Evolutionary conservation across 2,329 filamentous ascomycete species (phyloP).

Genomic region (Colletotrichum sp.): DNA sequence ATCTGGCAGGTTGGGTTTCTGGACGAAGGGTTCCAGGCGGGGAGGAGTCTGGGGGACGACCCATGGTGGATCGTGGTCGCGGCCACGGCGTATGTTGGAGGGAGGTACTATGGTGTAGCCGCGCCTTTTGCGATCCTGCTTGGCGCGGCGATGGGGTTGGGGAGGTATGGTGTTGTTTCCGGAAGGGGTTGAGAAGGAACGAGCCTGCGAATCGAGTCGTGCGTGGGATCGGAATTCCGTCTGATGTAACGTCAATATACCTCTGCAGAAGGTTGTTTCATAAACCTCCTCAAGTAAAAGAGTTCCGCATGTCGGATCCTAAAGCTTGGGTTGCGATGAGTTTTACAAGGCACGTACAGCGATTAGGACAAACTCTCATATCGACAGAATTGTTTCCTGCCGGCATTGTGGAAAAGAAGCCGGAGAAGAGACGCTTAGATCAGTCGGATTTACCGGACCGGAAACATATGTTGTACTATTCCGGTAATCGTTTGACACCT

Average conservation of each 20-base stretch:
- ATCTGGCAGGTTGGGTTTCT: conserved; percentile 62
- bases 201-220: neutral
- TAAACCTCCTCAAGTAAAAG: neutral
- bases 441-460: neutral
- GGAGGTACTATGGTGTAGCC: conserved; percentile 34
- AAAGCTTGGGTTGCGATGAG: neutral
- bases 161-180: conserved; percentile 33
- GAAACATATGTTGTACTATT: neutral
- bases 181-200: neutral
- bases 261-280: neutral
- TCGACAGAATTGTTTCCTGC: neutral
- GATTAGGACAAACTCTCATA: neutral
- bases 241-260: neutral
- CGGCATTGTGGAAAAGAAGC: neutral
- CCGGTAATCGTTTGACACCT: neutral
- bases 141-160: conserved; percentile 37
- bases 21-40: conserved; percentile 43
- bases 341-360: neutral
- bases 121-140: conserved; percentile 37
- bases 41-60: conserved; percentile 55
- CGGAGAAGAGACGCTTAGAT: neutral
- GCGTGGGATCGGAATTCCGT: neutral
- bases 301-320: neutral
- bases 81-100: conserved; percentile 39
- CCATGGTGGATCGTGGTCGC: conserved; percentile 64